Conservation (phyloP, 2,329 filamentous ascomycete species). For the Claviceps sorghi region DNA sequence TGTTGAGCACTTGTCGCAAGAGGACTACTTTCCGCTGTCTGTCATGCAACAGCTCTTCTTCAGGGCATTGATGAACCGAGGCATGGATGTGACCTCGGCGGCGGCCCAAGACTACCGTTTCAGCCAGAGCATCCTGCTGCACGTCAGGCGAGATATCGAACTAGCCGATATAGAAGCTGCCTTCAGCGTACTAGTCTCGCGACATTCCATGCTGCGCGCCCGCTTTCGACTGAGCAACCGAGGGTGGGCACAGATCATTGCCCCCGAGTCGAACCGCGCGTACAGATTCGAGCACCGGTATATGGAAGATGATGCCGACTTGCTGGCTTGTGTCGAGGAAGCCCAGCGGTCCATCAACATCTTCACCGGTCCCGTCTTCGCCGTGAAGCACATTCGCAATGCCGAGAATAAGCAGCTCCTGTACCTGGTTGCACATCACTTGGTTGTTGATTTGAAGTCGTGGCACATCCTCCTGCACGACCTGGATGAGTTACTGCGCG, state of each 20-base stretch:
- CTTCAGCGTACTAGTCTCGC: conserved; percentile 31
- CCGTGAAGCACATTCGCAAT: conserved; percentile 32
- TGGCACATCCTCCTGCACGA: conserved; percentile 37
- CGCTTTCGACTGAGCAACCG: conserved; percentile 25
- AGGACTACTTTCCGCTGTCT: conserved; percentile 30
- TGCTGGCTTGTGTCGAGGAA: conserved; percentile 24
- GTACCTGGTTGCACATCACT: conserved; percentile 36
- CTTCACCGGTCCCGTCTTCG: conserved; percentile 35
- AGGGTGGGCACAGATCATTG: conserved; percentile 32
- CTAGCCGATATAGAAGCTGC: conserved; percentile 32
- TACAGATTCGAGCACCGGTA: conserved; percentile 30
- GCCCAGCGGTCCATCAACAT: conserved; percentile 32
- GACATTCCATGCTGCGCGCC: conserved; percentile 37
- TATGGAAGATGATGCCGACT: conserved; percentile 25
- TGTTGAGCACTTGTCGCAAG: conserved; percentile 12
- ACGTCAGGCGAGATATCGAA: conserved; percentile 25
- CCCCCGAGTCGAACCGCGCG: conserved; percentile 24
- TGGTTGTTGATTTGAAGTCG: conserved; percentile 35
- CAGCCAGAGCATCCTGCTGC: conserved; percentile 35
- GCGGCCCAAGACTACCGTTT: conserved; percentile 28
- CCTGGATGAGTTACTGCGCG: conserved; percentile 32
- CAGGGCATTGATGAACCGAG: conserved; percentile 28
- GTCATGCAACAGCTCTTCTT: conserved; percentile 42
- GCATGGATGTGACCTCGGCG: conserved; percentile 15
- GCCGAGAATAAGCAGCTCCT: conserved; percentile 30